A percentile compares a stretch with the other conserved stretches of the same genome.
Conservation (phyloP, 2,329 filamentous ascomycete species). For the Ceratocystis eucalypticola region DNA sequence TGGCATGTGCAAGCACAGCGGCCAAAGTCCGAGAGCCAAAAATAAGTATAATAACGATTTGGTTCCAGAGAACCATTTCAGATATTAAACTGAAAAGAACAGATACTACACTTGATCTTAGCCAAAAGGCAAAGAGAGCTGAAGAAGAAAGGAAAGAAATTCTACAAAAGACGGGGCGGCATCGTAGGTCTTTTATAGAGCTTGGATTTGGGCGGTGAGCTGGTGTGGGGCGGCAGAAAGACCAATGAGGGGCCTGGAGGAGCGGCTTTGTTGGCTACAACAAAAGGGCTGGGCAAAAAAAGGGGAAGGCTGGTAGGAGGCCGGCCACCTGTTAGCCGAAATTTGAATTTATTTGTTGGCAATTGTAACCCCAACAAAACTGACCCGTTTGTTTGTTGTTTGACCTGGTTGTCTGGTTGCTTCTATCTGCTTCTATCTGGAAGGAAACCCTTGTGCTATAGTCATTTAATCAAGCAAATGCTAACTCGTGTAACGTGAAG, state of each 20-base stretch:
- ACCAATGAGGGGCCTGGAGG: neutral
- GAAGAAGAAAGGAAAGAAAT: slow-evolving; percentile 19
- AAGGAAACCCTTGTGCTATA: neutral
- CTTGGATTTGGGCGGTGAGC: neutral
- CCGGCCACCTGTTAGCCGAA: neutral
- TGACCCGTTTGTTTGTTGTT: neutral
- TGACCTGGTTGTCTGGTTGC: neutral
- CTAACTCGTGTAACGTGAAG: neutral
- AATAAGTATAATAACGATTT: slow-evolving; percentile 75
- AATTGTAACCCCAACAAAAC: neutral
- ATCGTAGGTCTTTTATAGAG: slow-evolving; percentile 11
- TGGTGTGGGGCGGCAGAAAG: neutral
- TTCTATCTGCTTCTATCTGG: neutral
- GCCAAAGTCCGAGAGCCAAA: slow-evolving; percentile 24
- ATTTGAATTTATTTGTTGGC: neutral
- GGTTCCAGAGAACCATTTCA: slow-evolving; percentile 65
- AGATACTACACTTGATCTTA: slow-evolving; percentile 96
- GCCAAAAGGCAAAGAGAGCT: slow-evolving; percentile 37
- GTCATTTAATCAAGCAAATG: neutral
- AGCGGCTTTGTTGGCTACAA: neutral
- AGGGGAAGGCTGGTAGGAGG: neutral
- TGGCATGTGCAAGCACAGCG: slow-evolving; percentile 20
- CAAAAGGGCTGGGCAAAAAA: neutral
- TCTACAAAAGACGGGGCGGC: slow-evolving; percentile 4
- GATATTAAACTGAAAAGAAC: slow-evolving; percentile 97